These are phyloP conservation scores for Talaromyces rugulosus DNA, from an alignment of 2,329 filamentous ascomycete species.

Conservation along the genomic window DNA sequence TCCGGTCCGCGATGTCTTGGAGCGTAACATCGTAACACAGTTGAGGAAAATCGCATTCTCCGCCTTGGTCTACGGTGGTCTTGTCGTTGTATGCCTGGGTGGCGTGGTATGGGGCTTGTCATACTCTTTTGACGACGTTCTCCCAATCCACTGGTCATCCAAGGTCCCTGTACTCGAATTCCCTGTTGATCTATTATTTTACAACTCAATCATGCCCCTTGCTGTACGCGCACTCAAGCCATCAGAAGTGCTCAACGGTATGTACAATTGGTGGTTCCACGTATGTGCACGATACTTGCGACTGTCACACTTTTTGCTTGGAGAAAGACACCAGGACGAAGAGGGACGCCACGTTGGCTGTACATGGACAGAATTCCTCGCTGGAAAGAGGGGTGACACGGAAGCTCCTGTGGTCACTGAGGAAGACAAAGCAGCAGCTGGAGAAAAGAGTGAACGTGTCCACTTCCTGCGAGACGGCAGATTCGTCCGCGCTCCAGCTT, in stretches of 20 bases:
- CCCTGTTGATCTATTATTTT: constrained; percentile 88
- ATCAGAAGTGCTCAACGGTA: constrained; percentile 72
- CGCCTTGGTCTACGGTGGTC: constrained; percentile 86
- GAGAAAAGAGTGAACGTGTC: constrained; percentile 40
- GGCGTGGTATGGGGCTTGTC: constrained; percentile 93
- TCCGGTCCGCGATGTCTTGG: constrained; percentile 91
- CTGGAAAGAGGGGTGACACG: constrained; percentile 35
- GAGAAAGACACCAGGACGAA: constrained; percentile 74
- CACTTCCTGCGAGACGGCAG: constrained; percentile 67
- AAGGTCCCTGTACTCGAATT: constrained; percentile 92
- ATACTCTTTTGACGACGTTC: constrained; percentile 62
- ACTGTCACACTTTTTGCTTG: constrained; percentile 90
- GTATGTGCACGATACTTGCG: constrained; percentile 74
- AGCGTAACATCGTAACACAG: constrained; percentile 87
- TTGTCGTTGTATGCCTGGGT: constrained; percentile 89
- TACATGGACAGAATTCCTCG: constrained; percentile 49
- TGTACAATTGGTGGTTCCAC: constrained; percentile 97
- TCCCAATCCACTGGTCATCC: constrained; percentile 91
- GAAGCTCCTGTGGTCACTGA: constrained; percentile 31
- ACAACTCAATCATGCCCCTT: constrained; percentile 92
- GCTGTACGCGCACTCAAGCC: constrained; percentile 81
- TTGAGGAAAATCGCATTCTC: constrained; percentile 95
- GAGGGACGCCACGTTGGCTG: constrained; percentile 65
- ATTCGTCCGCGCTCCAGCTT: constrained; percentile 89
- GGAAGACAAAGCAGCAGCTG: constrained; percentile 23